A percentile compares a stretch with the other conserved stretches of the same genome.
Evolutionary conservation across 768 basidiomycete species (phyloP).

Genomic region (Kwoniella dejecticola): DNA sequence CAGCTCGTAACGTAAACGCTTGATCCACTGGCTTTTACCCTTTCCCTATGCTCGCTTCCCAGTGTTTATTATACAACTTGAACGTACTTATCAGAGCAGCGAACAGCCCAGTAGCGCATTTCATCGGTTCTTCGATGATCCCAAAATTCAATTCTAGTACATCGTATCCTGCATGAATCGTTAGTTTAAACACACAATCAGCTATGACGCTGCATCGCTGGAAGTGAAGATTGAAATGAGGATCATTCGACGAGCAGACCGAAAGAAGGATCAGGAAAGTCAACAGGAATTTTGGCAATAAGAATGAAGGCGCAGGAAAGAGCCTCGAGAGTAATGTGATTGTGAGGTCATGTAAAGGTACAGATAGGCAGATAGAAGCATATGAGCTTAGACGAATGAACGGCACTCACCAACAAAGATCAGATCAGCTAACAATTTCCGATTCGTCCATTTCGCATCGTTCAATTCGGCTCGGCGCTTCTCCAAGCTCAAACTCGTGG

Average conservation of each 20-base stretch:
- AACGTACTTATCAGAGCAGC: conserved; percentile 43
- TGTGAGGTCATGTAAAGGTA: too few relatives aligned
- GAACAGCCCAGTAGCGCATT: conserved; percentile 40
- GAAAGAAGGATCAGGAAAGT: too few relatives aligned
- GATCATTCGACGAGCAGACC: too few relatives aligned
- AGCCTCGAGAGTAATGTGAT: too few relatives aligned
- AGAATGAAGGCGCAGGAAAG: background rate
- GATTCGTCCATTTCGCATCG: conserved; percentile 41
- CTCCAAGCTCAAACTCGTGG: background rate
- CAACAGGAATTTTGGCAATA: too few relatives aligned
- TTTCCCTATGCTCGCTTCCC: conserved; percentile 37
- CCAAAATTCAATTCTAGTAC: conserved; percentile 38
- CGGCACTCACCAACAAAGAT: conserved; percentile 48
- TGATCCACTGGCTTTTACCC: too few relatives aligned
- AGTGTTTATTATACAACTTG: conserved; percentile 44
- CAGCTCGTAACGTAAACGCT: too few relatives aligned
- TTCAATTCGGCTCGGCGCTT: conserved; percentile 13
- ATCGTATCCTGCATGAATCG: conserved; percentile 42
- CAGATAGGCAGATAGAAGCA: too few relatives aligned
- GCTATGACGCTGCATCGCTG: too few relatives aligned
- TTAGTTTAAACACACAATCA: too few relatives aligned
- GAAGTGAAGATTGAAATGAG: too few relatives aligned
- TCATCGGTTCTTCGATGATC: conserved; percentile 45
- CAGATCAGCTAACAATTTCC: conserved; percentile 47
- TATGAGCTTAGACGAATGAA: too few relatives aligned